Evolutionary conservation across 2,329 filamentous ascomycete species (phyloP).

Genomic region (Fusarium fujikuroi): DNA sequence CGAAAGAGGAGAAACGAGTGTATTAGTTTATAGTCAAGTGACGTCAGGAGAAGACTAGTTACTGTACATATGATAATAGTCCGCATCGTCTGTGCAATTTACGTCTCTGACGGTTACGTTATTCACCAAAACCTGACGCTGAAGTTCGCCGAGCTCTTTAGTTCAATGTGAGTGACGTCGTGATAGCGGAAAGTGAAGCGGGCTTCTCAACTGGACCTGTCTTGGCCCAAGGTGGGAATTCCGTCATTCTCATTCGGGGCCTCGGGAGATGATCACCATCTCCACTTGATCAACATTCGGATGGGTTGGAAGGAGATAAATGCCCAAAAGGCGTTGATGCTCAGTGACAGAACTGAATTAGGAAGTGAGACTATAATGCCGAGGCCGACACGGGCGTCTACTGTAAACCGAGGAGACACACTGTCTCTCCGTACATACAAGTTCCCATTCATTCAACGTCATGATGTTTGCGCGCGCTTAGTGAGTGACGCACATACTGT

Average conservation of each 20-base stretch:
- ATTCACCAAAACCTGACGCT: slow-evolving; percentile 9
- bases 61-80: background rate
- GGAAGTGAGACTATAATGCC: slow-evolving; percentile 13
- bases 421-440: background rate
- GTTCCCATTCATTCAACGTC: slow-evolving; percentile 11
- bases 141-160: slow-evolving; percentile 8
- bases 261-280: slow-evolving; percentile 23
- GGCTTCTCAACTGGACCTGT: background rate
- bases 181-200: slow-evolving; percentile 14
- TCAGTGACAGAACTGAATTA: slow-evolving; percentile 20
- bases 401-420: background rate
- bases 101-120: slow-evolving; percentile 1
- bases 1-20: background rate
- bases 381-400: slow-evolving; percentile 11
- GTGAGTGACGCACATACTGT: slow-evolving; percentile 15
- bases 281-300: slow-evolving; percentile 31
- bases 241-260: slow-evolving; percentile 27
- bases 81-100: slow-evolving; percentile 3
- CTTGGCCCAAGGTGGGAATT: slow-evolving; percentile 18
- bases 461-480: slow-evolving; percentile 34
- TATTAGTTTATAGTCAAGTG: slow-evolving; percentile 1
- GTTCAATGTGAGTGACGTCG: slow-evolving; percentile 18
- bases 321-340: slow-evolving; percentile 5
- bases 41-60: slow-evolving; percentile 22
- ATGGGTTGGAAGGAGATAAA: slow-evolving; percentile 7